These are phyloP conservation scores for Pleurotus tuber-regium DNA, from an alignment of 768 basidiomycete genomes.

Conservation along the genomic window DNA sequence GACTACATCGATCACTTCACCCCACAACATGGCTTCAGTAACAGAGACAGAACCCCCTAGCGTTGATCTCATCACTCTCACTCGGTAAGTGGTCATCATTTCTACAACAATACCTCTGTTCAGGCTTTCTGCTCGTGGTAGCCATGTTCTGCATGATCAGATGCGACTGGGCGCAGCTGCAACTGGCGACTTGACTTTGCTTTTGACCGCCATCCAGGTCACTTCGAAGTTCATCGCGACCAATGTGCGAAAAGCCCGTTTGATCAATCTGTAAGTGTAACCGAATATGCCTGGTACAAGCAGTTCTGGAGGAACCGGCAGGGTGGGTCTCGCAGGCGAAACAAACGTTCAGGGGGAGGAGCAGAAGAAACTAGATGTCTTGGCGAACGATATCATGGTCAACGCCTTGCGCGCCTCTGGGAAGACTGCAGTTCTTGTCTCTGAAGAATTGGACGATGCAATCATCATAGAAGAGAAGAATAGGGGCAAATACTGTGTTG, in stretches of 20 bases:
- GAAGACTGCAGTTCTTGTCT: conserved; percentile 94
- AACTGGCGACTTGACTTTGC: conserved; percentile 91
- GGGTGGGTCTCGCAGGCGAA: conserved; percentile 95
- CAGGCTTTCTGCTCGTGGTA: conserved; percentile 26
- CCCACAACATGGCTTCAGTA: conserved; percentile 27
- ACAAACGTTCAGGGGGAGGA: conserved; percentile 98
- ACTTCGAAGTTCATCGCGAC: conserved; percentile 98
- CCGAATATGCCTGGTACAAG: too few species aligned
- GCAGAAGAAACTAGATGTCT: conserved; percentile 98
- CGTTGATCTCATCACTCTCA: conserved; percentile 91
- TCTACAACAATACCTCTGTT: conserved; percentile 3
- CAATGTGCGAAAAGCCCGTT: conserved; percentile 93
- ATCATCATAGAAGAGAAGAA: conserved; percentile 82
- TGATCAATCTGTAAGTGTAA: conserved; percentile 88
- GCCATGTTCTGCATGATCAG: conserved; percentile 88
- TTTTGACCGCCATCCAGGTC: conserved; percentile 94
- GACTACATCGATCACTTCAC: conserved; percentile 7
- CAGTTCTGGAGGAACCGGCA: conserved; percentile 25
- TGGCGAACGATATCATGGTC: conserved; percentile 99
- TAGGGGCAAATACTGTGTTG: conserved; percentile 92
- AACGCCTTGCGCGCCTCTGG: conserved; percentile 96
- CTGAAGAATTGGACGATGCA: conserved; percentile 92
- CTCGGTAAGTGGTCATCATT: conserved; percentile 53
- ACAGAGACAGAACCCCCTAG: conserved; percentile 65
- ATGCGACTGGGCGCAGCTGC: conserved; percentile 77